Evolutionary conservation across 192 early-diverging fungal genomes (phyloP), one percentile per base, ranked within the genome.

Genomic region (Umbelopsis sp.): DNA sequence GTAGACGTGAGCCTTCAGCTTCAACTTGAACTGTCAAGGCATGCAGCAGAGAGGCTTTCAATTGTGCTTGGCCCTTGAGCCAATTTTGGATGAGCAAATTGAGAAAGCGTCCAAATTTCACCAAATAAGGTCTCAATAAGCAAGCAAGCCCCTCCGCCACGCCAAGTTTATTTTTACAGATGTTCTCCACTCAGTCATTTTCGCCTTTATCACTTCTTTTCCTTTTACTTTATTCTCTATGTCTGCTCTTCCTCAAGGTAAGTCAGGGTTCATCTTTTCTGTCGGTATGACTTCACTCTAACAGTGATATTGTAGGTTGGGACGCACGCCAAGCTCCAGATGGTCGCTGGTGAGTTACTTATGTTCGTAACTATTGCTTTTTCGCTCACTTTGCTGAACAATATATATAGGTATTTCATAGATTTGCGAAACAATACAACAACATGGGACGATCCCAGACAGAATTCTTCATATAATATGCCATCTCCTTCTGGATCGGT

Each of bases 301-400:
- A 10, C 21, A 21, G 21, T 20, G 4, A 27, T 52, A 21, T 10
- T 4, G 4, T 23, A 61, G 55, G 55, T 61, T 61, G 55, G 55
- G 55, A 61, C 16, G 55, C 55, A 35, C 55, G 55, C 13, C 55
- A 61, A 61, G 55, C 55, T 35, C 55, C 55, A 61, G 55, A 61
- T 35, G 55, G 55, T 37, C 55, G 55, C 9, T 61, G 55, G 55
- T 61, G 33, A 16, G 55, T 61, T 61, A 37, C 27, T 35, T 6
- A 16, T 18, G 11, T 61, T 2, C 1, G 9, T 15, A 15, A 20
- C 4, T 49, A 49, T 16, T 16, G 0, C 37, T 41, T 18, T 35
- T 12, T 4, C 27, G 30, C 55, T n/a, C 4, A 16, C 1, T 18
- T 33, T 18, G n/a, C 55, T 33, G 55, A 33, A 16, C 4, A 2